Conservation (phyloP, 768 basidiomycete genomes). For the Lyophyllum semitale region DNA sequence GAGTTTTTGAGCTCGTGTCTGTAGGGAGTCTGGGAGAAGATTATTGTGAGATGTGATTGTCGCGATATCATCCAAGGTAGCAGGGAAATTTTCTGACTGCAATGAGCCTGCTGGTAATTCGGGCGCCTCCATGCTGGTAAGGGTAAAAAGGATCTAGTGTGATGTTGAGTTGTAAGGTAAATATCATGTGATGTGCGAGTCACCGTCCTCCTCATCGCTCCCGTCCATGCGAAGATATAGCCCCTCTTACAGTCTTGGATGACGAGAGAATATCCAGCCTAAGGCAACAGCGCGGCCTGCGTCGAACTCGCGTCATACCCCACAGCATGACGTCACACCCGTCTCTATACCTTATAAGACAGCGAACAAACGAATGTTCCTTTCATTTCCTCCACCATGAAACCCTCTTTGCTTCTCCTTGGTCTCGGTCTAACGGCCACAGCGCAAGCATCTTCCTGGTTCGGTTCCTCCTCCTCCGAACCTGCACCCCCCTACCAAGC, state of each 20-base stretch:
- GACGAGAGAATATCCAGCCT: background rate
- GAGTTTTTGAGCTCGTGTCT: background rate
- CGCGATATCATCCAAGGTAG: background rate
- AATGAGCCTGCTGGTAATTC: too few relatives aligned
- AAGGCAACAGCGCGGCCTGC: background rate
- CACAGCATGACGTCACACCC: conserved; percentile 22
- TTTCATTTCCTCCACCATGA: conserved; percentile 22
- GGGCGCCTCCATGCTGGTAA: too few relatives aligned
- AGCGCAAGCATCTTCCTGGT: conserved; percentile 54
- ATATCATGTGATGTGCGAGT: background rate
- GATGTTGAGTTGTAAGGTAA: too few relatives aligned
- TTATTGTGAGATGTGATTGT: background rate
- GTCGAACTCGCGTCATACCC: conserved; percentile 18
- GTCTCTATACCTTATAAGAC: conserved; percentile 7
- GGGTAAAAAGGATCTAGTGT: too few relatives aligned
- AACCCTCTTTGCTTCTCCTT: conserved; percentile 27
- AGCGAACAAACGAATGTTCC: background rate
- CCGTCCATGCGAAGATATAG: too few relatives aligned
- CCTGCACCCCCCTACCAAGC: conserved; percentile 34
- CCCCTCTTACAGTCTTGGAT: background rate
- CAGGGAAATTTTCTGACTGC: too few relatives aligned
- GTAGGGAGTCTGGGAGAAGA: background rate
- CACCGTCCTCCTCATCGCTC: background rate
- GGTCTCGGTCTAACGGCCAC: conserved; percentile 29
- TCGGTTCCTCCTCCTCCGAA: conserved; percentile 42